Evolutionary conservation across 768 basidiomycete genomes (phyloP), one percentile per base, ranked within the genome.

Genomic region (Mycena latifolia): DNA sequence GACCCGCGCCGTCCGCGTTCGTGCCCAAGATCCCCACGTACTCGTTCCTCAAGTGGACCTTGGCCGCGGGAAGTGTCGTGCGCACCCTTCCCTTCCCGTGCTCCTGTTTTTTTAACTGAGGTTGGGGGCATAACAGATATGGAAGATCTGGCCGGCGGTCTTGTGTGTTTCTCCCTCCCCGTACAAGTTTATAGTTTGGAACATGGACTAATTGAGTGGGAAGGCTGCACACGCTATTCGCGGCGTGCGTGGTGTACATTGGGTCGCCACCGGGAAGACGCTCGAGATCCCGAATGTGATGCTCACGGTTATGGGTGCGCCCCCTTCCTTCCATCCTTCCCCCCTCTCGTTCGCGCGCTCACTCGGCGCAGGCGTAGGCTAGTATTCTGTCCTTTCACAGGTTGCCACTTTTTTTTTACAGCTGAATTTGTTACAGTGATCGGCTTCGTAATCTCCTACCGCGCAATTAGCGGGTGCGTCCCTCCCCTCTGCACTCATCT

Each of bases 391-490:
- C n/a, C n/a, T n/a, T n/a, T n/a, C n/a, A n/a, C n/a, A n/a, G n/a
- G n/a, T n/a, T n/a, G n/a, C n/a, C n/a, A n/a, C n/a, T n/a, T n/a
- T n/a, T n/a, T n/a, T n/a, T n/a, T n/a, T n/a, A n/a, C n/a, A n/a
- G n/a, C n/a, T n/a, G n/a, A n/a, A n/a, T n/a, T n/a, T n/a, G n/a
- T n/a, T n/a, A n/a, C n/a, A n/a, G n/a, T n/a, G n/a, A n/a, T 81
- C 77, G 88, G 89, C 77, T 88, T 90, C 64, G 88, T 91, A 8
- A 88, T 91, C 24, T 88, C 88, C 2, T 89, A 89, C 74, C 84
- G 89, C 29, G 87, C 88, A 0, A 82, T 78, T 48, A 88, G 85
- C 59, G 89, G 61, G 52, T 61, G n/a, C 50, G 59, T 33, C 28
- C 6, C 8, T 11, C 14, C 20, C 11, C 17, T 25, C 22, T 27